Base-by-base conservation (phyloP, 2,329 filamentous ascomycete genomes). In the Epichloe elymi region DNA sequence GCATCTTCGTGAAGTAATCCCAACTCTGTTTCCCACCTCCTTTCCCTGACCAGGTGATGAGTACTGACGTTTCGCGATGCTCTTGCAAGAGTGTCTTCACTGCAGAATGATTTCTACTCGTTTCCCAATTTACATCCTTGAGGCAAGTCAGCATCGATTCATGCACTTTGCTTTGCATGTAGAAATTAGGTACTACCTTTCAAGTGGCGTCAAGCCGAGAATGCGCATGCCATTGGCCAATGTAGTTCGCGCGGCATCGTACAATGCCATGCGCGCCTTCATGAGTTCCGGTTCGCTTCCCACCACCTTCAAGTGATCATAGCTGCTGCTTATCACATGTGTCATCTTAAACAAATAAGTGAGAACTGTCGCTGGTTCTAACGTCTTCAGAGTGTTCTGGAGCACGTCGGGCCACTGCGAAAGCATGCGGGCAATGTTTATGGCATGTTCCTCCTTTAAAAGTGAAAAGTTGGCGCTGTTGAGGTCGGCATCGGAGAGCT, bases 321-420 rank as follows among this genome's bases (percentile, higher is more conserved):
- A 94, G 65, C 84, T 88, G 50, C 79, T 83, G 70, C 83, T 88
- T 50, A 94, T 68, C 26, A 80, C 74, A 67, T 94, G 88, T 3
- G 86, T 87, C 82, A 94, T 86, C 76, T 86, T 88, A 75, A 91
- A 93, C 43, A 93, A 74, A 65, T 91, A 69, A n/a, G 68, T 70
- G 56, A 71, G 64, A 51, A 68, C 65, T 7, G 69, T 71, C 11
- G 74, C 76, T 19, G 87, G 87, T 68, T 94, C 89, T 20, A 89
- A 76, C 0, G 87, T 94, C 74, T 86, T 87, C 59, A 93, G 73
- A 0, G 88, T 90, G 67, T 91, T 91, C 62, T 84, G 74, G 53
- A 94, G 81, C 5, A 88, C 85, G 60, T 94, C 88, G 2, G 89
- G 89, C 78, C 86, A 95, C 63, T 89, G 85, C 8, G 83, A 77